Base-by-base conservation (phyloP, 2,329 filamentous ascomycete genomes). In the Plectosphaerella cucumerina region DNA sequence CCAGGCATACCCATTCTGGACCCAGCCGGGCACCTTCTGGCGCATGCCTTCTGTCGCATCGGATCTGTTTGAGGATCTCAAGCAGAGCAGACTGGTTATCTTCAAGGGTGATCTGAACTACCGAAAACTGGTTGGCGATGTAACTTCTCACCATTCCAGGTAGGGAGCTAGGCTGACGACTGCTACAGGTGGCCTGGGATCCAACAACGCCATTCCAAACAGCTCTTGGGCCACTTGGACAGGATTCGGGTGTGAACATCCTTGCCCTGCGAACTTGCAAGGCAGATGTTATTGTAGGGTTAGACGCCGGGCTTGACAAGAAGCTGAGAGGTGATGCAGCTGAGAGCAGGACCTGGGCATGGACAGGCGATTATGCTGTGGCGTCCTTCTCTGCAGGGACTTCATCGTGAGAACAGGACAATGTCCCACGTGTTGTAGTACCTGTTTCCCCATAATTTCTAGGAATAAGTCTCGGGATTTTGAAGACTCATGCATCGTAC, bases 91-190 rank as follows among this genome's bases (percentile, higher is more conserved):
- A 66, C 75, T 97, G 21, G 90, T 96, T 9, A 84, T 97, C 50
- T 97, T 97, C 76, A 99, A 99, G 75, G 93, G 93, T 2, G 93
- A 99, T 65, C 67, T 97, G 59, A 97, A 97, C 71, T 97, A 97
- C 69, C 79, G 93, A 53, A 99, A 99, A 69, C 69, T 99, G 57
- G 90, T 87, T 33, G 87, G 83, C 48, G 94, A 99, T 75, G 90
- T 92, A 72, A 74, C 86, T 74, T 22, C 4, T 9, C 26, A 31
- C 6, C 8, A 31, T 31, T 31, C 2, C 26, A 31, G 26, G n/a
- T n/a, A n/a, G n/a, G n/a, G n/a, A n/a, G n/a, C n/a, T n/a, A n/a
- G n/a, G n/a, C n/a, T n/a, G n/a, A n/a, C n/a, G n/a, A n/a, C n/a
- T n/a, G n/a, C n/a, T n/a, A n/a, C n/a, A n/a, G n/a, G 26, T 31